Base-by-base conservation (phyloP, 305 asterid species). In the Ilex paraguariensis region DNA sequence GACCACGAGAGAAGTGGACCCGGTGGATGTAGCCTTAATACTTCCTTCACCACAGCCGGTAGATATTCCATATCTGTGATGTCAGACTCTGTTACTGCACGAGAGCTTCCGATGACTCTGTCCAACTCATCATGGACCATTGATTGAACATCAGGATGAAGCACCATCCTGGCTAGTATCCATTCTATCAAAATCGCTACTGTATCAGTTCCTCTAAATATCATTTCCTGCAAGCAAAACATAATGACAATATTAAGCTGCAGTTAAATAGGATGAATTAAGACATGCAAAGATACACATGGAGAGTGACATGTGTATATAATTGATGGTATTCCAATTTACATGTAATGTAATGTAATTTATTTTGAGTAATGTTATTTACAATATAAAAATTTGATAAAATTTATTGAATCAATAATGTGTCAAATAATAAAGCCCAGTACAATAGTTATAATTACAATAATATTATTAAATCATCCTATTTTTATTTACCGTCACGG, bases 1-100 rank as follows among this genome's bases (percentile, higher is more conserved):
- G 95, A 81, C 97, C 97, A 90, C 0, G 96, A 85, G 1, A 90
- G 85, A 28, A 90, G 91, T 5, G 97, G 97, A 30, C 97, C 97
- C 0, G 95, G 97, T 0, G 97, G 97, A 48, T 90, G 93, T 70
- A 87, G 31, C 69, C 97, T 70, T 0, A 90, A 40, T 11, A 84
- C 91, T 64, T 90, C 96, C 71, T 90, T 90, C 17, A 90, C 81
- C 6, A 87, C 87, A 6, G 96, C 96, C 52, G 82, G 80, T 48
- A 90, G 74, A 75, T 85, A 90, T 11, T 70, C 74, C 44, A 84
- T 28, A 44, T 84, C 79, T 68, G 84, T 56, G 45, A 85, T 16
- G 57, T 87, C 87, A 1, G 78, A 72, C 72, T 87, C 97, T 13
- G 56, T 74, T 3, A 85, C 81, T 48, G 79, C 78, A 58, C 87